Evolutionary conservation across 208 protist species (phyloP), one percentile per base, ranked within the genome.

Genomic region (Wallacemonas sp.): DNA sequence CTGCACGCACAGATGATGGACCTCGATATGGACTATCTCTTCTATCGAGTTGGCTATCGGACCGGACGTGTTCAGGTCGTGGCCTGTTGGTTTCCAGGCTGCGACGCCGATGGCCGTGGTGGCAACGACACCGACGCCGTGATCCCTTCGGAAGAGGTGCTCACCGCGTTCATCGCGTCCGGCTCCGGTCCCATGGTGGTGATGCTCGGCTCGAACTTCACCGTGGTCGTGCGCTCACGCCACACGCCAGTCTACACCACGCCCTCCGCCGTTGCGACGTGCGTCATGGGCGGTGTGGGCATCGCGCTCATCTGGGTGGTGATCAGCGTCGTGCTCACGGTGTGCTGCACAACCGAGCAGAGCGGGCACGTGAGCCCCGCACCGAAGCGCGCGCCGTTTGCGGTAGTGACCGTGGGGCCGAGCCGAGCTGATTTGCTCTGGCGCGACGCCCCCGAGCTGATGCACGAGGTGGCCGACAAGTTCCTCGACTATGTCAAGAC

Each of bases 301-400:
- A 38, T 16, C 39, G 23, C 55, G 2, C 49, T 83, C 11, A 1
- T 78, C 42, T 23, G 71, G 20, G 76, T 75, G 29, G 29, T 64
- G 14, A n/a, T 74, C 7, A 44, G 23, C 42, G 32, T 59, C 5
- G 7, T 22, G 14, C 5, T 82, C 18, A 65, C 84, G 11, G 54
- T 79, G 3, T 16, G 28, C 16, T 73, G 41, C 46, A 61, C 67
- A 29, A 41, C 36, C 18, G 67, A 74, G n/a, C 79, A 85, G 68
- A 67, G 81, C 41, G 76, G 76, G 32, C 28, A 22, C 3, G 28
- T 38, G 7, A 61, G 42, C 4, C 50, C 85, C 63, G 83, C 83
- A 8, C 83, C 83, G 18, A 89, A 89, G 55, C 38, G n/a, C 28
- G 46, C 76, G 22, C 83, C 83, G 7, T 83, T 89, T 67, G 83